These are phyloP conservation scores for Candida chilensis DNA, from an alignment of 805 yeast species.

Conservation along the genomic window DNA sequence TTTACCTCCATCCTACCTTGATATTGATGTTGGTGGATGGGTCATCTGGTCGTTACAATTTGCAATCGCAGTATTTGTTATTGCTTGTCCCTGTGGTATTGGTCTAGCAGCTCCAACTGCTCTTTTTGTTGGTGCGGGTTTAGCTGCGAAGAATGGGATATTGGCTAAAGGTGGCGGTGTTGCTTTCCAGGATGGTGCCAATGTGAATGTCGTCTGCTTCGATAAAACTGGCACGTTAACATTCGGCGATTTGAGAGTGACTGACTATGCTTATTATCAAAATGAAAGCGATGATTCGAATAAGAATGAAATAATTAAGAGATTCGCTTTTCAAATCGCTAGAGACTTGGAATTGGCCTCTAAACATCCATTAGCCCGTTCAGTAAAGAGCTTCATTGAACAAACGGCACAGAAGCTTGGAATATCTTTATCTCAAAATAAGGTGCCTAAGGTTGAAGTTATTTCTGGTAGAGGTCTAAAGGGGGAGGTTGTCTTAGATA, in stretches of 20 bases:
- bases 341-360: conserved; percentile 56
- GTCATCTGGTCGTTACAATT: conserved; percentile 70
- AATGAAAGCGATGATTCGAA: conserved; percentile 7
- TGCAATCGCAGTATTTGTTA: conserved; percentile 71
- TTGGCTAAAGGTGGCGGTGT: conserved; percentile 76
- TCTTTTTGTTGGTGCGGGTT: conserved; percentile 66
- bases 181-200: conserved; percentile 72
- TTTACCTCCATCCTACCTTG: conserved; percentile 47
- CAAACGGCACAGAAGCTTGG: conserved; percentile 8
- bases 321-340: conserved; percentile 34
- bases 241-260: conserved; percentile 50
- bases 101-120: conserved; percentile 86
- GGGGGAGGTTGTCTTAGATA: conserved; percentile 25
- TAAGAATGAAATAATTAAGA: conserved; percentile 5
- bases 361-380: conserved; percentile 59
- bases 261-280: conserved; percentile 30
- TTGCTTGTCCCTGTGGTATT: conserved; percentile 83
- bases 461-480: conserved; percentile 53
- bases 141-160: conserved; percentile 72
- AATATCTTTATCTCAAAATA: conserved; percentile 14
- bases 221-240: conserved; percentile 79
- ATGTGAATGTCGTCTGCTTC: conserved; percentile 55
- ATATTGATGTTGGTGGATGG: conserved; percentile 68
- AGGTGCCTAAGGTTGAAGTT: conserved; percentile 39
- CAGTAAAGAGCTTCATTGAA: conserved; percentile 36